Base-by-base conservation (phyloP, 2,329 filamentous ascomycete genomes). In the Paraphaeosphaeria minitans region DNA sequence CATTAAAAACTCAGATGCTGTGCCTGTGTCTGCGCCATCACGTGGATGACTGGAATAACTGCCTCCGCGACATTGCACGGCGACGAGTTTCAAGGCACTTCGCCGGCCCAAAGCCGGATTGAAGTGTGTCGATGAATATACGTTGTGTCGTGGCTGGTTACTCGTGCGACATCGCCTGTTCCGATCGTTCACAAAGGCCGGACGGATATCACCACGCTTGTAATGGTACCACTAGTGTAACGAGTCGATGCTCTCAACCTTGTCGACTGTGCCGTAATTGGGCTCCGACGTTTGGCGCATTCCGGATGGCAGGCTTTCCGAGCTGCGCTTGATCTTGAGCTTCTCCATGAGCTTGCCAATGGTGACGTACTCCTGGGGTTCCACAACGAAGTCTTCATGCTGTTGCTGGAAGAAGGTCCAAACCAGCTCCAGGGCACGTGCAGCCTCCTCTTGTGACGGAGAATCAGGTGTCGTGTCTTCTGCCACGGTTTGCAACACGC, bases 321-420 rank as follows among this genome's bases (percentile, higher is more conserved):
- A 69, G 57, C 70, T 75, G 65, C 87, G 84, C 48, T 90, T 86
- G 37, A 96, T 80, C 60, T 91, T 87, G 31, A 97, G 83, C 77
- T 94, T 96, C 76, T 96, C 90, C 74, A 93, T 94, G 63, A 97
- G 80, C 73, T 92, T 92, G 19, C 92, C 83, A 49, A 97, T 87
- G 3, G 87, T 86, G 63, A 91, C 77, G 73, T 89, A 93, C 63
- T 97, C 93, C 67, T 86, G 85, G 48, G 92, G 85, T 70, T 95
- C 91, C 16, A 91, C 87, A 16, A 91, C 86, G 33, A 92, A 85
- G 1, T 87, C 89, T 22, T 77, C 80, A 0, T 88, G 86, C 65
- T 90, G 85, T 60, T 88, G 87, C 67, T 92, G 85, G 74, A 97
- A 90, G 72, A 94, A 97, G 60, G 80, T 89, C 74, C 96, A 85